Evolutionary conservation across 345 rosid species (phyloP), one percentile per base, ranked within the genome.

Genomic region (Salix caprea): DNA sequence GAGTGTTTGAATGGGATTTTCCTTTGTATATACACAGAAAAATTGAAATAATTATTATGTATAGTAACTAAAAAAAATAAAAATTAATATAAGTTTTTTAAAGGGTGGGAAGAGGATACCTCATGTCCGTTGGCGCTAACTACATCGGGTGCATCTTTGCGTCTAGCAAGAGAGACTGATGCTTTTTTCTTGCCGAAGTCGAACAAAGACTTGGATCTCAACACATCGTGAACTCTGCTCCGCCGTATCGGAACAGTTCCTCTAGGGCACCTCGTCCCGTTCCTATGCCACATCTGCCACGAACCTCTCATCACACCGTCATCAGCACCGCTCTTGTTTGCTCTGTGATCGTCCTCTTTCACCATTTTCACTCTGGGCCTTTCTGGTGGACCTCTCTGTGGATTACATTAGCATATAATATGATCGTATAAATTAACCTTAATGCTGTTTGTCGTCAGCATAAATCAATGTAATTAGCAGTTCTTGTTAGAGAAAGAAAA

Each of bases 151-250:
- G 89, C 90, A 61, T 91, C 93, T 18, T 86, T 13, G 14, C 83
- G 93, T 79, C 82, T 74, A 34, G 74, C 52, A 58, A 77, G 88
- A 58, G 80, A 18, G 34, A 70, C 21, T 9, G 66, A 60, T 13
- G 16, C 50, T 75, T 81, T 90, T 77, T 91, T 91, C 84, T 91
- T 93, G 30, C 99, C 98, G 60, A 88, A 93, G 88, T 91, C 90
- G 84, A 91, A 93, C 79, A 93, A 71, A 84, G 99, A 96, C 90
- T 77, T 78, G 5, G 84, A 75, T 46, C 84, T 82, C 78, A 82
- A 39, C 34, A 82, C 81, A 44, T 82, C 84, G 36, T 70, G 48
- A 7, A 70, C 61, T 4, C 76, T 12, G 32, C 81, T 82, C 69
- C 84, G 81, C 48, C 84, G 79, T 58, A 82, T 34, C 0, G 84